Evolutionary conservation across 2,329 filamentous ascomycete species (phyloP).

Genomic region (Stagonosporopsis chrysanthemi): DNA sequence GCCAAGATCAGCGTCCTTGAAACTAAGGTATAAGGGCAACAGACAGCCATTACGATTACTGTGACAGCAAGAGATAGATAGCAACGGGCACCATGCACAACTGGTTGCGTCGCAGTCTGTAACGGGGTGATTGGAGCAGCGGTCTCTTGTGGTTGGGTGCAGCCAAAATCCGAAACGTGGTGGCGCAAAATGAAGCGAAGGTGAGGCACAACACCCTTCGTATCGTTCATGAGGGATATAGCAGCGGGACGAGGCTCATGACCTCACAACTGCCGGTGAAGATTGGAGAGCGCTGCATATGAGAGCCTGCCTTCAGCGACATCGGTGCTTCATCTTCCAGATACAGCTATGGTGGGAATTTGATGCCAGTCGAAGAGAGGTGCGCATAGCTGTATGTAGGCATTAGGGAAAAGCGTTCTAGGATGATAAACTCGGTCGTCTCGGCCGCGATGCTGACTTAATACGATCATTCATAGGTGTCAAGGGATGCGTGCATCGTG

Average conservation of each 20-base stretch:
- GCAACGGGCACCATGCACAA: slow-evolving; percentile 1
- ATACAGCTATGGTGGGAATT: background rate
- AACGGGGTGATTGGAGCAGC: slow-evolving; percentile 4
- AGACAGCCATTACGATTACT: slow-evolving; percentile 20
- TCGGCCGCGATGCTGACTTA: background rate
- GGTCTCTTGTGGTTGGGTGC: slow-evolving; percentile 25
- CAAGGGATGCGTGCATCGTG: background rate
- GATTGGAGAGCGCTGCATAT: background rate
- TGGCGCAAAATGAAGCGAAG: slow-evolving; percentile 34
- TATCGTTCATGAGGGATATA: background rate
- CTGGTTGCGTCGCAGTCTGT: background rate
- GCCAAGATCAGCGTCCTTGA: slow-evolving; percentile 32
- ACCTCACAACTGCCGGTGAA: background rate
- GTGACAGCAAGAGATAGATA: slow-evolving; percentile 17
- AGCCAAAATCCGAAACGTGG: slow-evolving; percentile 33
- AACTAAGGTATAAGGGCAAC: slow-evolving; percentile 29
- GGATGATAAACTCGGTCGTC: background rate
- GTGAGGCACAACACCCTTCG: slow-evolving; percentile 39
- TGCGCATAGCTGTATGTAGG: background rate
- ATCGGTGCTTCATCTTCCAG: background rate
- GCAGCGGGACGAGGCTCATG: background rate
- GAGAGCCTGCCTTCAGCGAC: background rate
- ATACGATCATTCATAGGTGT: background rate
- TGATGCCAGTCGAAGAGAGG: background rate
- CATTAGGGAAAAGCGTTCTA: background rate